Conservation (phyloP, 2,329 filamentous ascomycete genomes). For the Paraphaeosphaeria sporulosa region DNA sequence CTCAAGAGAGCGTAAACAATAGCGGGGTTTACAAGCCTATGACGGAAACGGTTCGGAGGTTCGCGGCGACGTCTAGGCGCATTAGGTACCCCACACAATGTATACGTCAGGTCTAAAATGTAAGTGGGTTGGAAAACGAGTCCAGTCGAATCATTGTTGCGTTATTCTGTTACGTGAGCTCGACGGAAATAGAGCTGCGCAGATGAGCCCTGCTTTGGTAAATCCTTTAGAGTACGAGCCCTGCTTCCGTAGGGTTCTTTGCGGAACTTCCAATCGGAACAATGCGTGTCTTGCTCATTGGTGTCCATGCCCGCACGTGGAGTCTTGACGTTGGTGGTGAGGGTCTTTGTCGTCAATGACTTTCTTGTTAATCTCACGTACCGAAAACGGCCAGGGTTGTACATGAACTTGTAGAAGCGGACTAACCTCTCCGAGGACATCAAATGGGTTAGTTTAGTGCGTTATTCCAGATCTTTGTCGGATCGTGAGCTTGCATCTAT, state of each 20-base stretch:
- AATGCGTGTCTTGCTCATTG: background rate
- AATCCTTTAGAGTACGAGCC: constrained; percentile 22
- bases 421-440: constrained; percentile 24
- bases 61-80: background rate
- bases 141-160: constrained; percentile 10
- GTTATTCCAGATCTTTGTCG: constrained; percentile 21
- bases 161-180: constrained; percentile 2
- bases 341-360: constrained; percentile 37
- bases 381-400: constrained; percentile 19
- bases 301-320: constrained; percentile 7
- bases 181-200: constrained; percentile 19
- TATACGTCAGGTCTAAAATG: constrained; percentile 33
- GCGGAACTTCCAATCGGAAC: constrained; percentile 5
- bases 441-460: constrained; percentile 18
- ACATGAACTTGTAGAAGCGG: constrained; percentile 15
- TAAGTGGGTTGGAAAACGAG: constrained; percentile 14
- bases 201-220: constrained; percentile 24
- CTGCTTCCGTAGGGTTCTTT: constrained; percentile 21
- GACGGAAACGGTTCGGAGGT: constrained; percentile 29
- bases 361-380: constrained; percentile 20
- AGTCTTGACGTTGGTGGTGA: constrained; percentile 36
- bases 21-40: constrained; percentile 32
- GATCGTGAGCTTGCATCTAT: constrained; percentile 42
- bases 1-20: constrained; percentile 34
- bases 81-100: constrained; percentile 15